Conservation (phyloP, 805 yeast species). For the Saccharomycopsis sp. region DNA sequence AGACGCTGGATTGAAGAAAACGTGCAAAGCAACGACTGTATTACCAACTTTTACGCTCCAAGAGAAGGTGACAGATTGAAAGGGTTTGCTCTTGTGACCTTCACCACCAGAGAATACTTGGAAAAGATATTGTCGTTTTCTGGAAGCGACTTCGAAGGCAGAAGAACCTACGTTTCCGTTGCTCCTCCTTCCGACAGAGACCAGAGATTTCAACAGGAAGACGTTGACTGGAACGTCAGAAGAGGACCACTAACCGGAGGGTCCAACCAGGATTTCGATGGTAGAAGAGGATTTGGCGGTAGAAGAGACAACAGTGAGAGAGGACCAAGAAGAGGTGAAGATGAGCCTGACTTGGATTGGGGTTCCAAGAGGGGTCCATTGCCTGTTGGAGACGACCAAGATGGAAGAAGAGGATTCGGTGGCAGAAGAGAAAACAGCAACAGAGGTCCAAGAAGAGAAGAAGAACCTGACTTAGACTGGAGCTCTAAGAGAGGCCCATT, state of each 20-base stretch:
- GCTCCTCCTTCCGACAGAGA: slow-evolving; percentile 50
- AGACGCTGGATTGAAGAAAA: slow-evolving; percentile 54
- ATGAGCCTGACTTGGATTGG: slow-evolving; percentile 60
- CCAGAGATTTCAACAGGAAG: slow-evolving; percentile 34
- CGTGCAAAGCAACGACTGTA: slow-evolving; percentile 38
- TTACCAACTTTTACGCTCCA: slow-evolving; percentile 66
- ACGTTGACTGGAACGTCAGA: slow-evolving; percentile 46
- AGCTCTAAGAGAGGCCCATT: slow-evolving; percentile 30
- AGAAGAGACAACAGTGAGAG: slow-evolving; percentile 22
- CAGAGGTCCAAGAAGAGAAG: slow-evolving; percentile 28
- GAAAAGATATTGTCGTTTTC: slow-evolving; percentile 65
- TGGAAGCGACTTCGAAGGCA: slow-evolving; percentile 64
- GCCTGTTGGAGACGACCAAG: slow-evolving; percentile 25
- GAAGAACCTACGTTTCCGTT: slow-evolving; percentile 67
- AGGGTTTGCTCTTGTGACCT: slow-evolving; percentile 87
- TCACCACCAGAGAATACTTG: slow-evolving; percentile 68
- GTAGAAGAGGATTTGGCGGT: slow-evolving; percentile 25
- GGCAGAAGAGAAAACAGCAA: slow-evolving; percentile 1
- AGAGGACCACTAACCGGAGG: slow-evolving; percentile 35
- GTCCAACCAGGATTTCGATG: slow-evolving; percentile 31
- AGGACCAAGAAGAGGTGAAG: slow-evolving; percentile 29
- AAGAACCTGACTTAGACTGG: slow-evolving; percentile 45
- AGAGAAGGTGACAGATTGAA: slow-evolving; percentile 69
- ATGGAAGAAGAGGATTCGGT: neutral
- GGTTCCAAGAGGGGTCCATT: slow-evolving; percentile 36